Conservation (phyloP, 2,329 filamentous ascomycete genomes). For the Xylaria multiplex region DNA sequence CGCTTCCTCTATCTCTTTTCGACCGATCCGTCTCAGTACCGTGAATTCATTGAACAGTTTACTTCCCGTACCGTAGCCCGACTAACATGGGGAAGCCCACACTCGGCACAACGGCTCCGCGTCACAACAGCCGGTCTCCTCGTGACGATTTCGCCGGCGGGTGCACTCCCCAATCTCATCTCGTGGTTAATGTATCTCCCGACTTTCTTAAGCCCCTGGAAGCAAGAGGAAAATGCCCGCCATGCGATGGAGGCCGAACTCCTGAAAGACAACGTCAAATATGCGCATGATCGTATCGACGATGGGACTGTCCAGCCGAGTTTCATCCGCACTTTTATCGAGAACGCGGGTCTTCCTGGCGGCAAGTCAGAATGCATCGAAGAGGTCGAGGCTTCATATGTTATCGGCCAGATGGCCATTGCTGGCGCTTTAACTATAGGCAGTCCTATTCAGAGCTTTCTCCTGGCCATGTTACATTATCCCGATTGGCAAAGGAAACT, state of each 20-base stretch:
- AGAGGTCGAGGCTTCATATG: conserved; percentile 54
- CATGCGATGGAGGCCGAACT: conserved; percentile 54
- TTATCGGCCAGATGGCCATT: conserved; percentile 61
- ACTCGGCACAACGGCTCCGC: conserved; percentile 53
- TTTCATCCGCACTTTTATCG: conserved; percentile 56
- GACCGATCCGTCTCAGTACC: conserved; percentile 54
- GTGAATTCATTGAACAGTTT: conserved; percentile 59
- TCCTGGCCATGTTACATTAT: conserved; percentile 54
- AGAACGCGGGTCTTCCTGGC: conserved; percentile 40
- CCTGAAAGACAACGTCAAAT: conserved; percentile 52
- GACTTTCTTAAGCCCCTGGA: conserved; percentile 55
- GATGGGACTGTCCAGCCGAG: conserved; percentile 52
- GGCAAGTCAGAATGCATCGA: conserved; percentile 46
- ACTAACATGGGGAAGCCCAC: conserved; percentile 58
- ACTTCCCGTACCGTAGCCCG: conserved; percentile 58
- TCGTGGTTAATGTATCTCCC: conserved; percentile 55
- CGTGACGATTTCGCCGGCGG: conserved; percentile 57
- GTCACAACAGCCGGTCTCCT: conserved; percentile 59
- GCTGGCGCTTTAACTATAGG: conserved; percentile 58
- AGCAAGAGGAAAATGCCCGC: conserved; percentile 55
- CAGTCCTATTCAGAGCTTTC: conserved; percentile 56
- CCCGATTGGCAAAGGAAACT: conserved; percentile 53
- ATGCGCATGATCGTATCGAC: conserved; percentile 50
- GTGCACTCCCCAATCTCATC: conserved; percentile 56
- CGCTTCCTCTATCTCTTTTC: conserved; percentile 57